Conservation (phyloP, 805 yeast genomes). For the Yarrowia porcina region DNA sequence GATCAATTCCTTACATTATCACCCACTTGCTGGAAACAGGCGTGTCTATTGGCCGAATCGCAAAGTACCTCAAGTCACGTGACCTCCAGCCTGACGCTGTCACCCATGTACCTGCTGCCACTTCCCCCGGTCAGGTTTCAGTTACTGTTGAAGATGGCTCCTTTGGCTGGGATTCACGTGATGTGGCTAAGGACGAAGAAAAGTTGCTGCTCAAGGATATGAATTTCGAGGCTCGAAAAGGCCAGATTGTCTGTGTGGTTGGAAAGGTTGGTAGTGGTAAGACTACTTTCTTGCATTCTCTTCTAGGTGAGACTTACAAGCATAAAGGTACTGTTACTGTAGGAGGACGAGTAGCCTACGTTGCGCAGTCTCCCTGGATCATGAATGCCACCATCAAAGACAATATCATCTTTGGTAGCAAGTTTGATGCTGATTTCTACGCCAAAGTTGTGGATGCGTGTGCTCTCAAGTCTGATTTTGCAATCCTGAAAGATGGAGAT, state of each 20-base stretch:
- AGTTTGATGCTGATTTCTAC: slow-evolving; percentile 77
- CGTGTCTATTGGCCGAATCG: slow-evolving; percentile 47
- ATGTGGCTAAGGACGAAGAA: slow-evolving; percentile 42
- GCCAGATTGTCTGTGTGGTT: slow-evolving; percentile 74
- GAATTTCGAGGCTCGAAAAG: slow-evolving; percentile 61
- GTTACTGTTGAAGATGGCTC: slow-evolving; percentile 30
- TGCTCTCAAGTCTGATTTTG: slow-evolving; percentile 76
- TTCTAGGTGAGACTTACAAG: slow-evolving; percentile 73
- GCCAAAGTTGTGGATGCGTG: slow-evolving; percentile 80
- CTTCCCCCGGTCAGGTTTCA: slow-evolving; percentile 56
- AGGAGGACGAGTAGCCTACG: slow-evolving; percentile 75
- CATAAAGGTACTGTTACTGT: slow-evolving; percentile 61
- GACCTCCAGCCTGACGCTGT: slow-evolving; percentile 47
- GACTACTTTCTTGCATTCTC: slow-evolving; percentile 69
- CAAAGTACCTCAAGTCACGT: slow-evolving; percentile 44
- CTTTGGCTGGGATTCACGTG: slow-evolving; percentile 42
- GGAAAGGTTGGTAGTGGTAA: slow-evolving; percentile 88
- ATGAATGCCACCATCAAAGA: slow-evolving; percentile 87
- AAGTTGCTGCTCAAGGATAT: slow-evolving; percentile 41
- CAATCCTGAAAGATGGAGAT: slow-evolving; percentile 83
- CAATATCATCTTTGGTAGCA: slow-evolving; percentile 85
- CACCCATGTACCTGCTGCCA: slow-evolving; percentile 28
- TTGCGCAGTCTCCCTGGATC: slow-evolving; percentile 88
- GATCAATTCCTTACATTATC: slow-evolving; percentile 50
- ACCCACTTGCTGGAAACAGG: slow-evolving; percentile 37